Percentiles rank a stretch among this genome's conserved stretches.
Evolutionary conservation across 805 yeast species (phyloP).

Genomic region (Metschnikowia sp.): DNA sequence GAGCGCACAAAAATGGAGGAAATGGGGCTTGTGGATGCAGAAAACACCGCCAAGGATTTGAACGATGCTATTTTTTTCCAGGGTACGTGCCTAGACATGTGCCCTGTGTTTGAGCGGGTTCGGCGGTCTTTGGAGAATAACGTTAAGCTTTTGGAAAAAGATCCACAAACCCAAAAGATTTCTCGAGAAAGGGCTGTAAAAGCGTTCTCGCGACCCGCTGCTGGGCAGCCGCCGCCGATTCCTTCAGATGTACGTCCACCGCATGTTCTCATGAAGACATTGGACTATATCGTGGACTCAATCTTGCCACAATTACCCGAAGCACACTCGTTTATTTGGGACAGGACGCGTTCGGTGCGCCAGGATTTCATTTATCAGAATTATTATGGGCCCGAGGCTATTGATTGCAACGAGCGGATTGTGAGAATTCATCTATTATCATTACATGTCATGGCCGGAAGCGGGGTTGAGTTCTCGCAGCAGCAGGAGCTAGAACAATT

Average conservation of each 20-base stretch:
- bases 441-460: slow-evolving; percentile 81
- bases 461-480: slow-evolving; percentile 68
- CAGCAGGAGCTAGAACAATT: slow-evolving; percentile 96
- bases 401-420: slow-evolving; percentile 87
- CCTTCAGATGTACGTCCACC: slow-evolving; percentile 99
- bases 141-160: slow-evolving; percentile 74
- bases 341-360: slow-evolving; percentile 91
- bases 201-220: slow-evolving; percentile 94
- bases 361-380: slow-evolving; percentile 97
- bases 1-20: slow-evolving; percentile 80
- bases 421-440: slow-evolving; percentile 83
- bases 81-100: slow-evolving; percentile 92
- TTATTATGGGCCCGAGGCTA: slow-evolving; percentile 88
- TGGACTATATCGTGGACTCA: slow-evolving; percentile 67
- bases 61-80: slow-evolving; percentile 82
- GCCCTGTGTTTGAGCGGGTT: slow-evolving; percentile 89
- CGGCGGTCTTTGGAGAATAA: slow-evolving; percentile 85
- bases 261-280: slow-evolving; percentile 56
- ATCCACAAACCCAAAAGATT: slow-evolving; percentile 51
- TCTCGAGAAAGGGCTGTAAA: slow-evolving; percentile 67
- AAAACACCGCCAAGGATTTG: slow-evolving; percentile 75
- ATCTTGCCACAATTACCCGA: slow-evolving; percentile 69
- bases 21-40: slow-evolving; percentile 81
- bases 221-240: slow-evolving; percentile 96
- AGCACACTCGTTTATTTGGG: slow-evolving; percentile 92